Evolutionary conservation across 1,284 basidiomycete genomes (phyloP).

Genomic region (Pulveroboletus sp.): DNA sequence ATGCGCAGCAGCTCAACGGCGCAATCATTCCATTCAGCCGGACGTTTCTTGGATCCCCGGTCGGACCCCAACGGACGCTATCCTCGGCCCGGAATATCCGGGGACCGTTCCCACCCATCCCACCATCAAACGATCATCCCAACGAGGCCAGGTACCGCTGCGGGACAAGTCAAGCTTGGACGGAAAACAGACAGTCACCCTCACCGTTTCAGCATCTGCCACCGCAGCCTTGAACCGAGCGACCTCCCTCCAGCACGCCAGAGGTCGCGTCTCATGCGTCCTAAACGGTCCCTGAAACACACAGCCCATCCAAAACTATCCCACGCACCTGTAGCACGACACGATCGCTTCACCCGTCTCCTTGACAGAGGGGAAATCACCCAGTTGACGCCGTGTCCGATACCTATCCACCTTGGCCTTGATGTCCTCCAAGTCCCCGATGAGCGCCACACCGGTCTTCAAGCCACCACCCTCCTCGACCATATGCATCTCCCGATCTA

Average conservation of each 20-base stretch:
- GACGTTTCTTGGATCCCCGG: conserved; percentile 4
- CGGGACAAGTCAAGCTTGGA: conserved; percentile 9
- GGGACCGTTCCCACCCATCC: no score
- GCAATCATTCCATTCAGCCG: conserved; percentile 15
- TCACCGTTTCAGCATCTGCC: conserved; percentile 59
- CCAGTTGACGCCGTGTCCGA: conserved; percentile 53
- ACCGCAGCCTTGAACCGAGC: conserved; percentile 71
- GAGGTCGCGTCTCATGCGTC: conserved; percentile 51
- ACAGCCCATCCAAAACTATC: background rate
- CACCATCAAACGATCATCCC: conserved; percentile 14
- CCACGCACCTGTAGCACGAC: conserved; percentile 64
- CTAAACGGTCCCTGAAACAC: conserved; percentile 37
- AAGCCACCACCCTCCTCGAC: conserved; percentile 41
- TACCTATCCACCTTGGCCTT: conserved; percentile 70
- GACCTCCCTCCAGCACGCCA: conserved; percentile 79
- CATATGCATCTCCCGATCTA: conserved; percentile 59
- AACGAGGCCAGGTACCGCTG: conserved; percentile 30
- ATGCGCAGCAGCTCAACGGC: conserved; percentile 22
- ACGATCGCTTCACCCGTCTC: conserved; percentile 57
- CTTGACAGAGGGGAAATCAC: conserved; percentile 55
- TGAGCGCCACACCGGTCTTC: conserved; percentile 56
- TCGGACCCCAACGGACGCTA: background rate
- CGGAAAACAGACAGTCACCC: conserved; percentile 13
- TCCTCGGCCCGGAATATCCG: no score
- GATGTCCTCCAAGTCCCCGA: conserved; percentile 73